Evolutionary conservation across 2,329 filamentous ascomycete species (phyloP).

Genomic region (Colletotrichum sp.): DNA sequence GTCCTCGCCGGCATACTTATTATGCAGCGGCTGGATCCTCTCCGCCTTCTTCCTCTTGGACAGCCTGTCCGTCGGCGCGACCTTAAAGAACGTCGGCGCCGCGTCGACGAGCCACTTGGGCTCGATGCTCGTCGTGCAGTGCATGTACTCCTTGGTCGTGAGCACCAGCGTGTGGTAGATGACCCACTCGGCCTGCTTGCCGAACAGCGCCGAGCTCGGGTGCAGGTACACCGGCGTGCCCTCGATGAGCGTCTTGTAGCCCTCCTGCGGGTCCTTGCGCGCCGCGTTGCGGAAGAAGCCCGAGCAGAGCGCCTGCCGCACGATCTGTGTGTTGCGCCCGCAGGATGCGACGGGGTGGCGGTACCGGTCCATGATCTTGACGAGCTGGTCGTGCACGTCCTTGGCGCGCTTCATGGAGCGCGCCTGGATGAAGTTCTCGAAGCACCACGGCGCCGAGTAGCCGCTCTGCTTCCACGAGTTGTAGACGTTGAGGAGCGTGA

Average conservation of each 20-base stretch:
- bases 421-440: constrained; percentile 97
- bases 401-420: constrained; percentile 86
- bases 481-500: constrained; percentile 95
- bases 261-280: constrained; percentile 93
- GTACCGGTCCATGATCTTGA: constrained; percentile 93
- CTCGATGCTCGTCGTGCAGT: constrained; percentile 89
- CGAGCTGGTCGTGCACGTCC: constrained; percentile 89
- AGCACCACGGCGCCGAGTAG: constrained; percentile 89
- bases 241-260: constrained; percentile 97
- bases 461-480: constrained; percentile 92
- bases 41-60: constrained; percentile 94
- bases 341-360: constrained; percentile 83
- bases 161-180: constrained; percentile 91
- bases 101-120: constrained; percentile 94
- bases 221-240: constrained; percentile 95
- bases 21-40: constrained; percentile 93
- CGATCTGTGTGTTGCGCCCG: constrained; percentile 83
- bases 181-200: constrained; percentile 95
- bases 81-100: constrained; percentile 99
- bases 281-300: constrained; percentile 97
- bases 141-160: constrained; percentile 98
- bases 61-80: constrained; percentile 83
- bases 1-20: constrained; percentile 89
- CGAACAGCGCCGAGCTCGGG: constrained; percentile 88
- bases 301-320: constrained; percentile 85